Conservation (phyloP, 2,329 filamentous ascomycete species). For the Ophiocordyceps camponoti-rufipedis region DNA sequence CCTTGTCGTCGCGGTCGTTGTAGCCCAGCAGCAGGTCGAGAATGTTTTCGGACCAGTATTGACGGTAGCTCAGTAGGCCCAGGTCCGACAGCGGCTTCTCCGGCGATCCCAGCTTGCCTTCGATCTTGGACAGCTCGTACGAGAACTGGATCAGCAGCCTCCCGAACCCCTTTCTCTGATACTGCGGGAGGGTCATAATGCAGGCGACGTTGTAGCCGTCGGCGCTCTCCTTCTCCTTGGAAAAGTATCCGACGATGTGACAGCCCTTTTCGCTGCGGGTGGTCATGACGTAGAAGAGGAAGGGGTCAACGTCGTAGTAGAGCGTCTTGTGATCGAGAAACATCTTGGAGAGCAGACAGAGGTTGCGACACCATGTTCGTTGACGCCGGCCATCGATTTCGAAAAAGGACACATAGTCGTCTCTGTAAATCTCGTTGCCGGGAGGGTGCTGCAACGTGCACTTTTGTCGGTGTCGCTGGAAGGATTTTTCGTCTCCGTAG, state of each 20-base stretch:
- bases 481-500: conserved; percentile 67
- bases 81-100: conserved; percentile 94
- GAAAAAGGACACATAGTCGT: conserved; percentile 86
- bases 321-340: conserved; percentile 96
- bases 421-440: conserved; percentile 95
- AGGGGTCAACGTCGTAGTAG: conserved; percentile 98
- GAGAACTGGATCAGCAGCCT: conserved; percentile 91
- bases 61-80: conserved; percentile 80
- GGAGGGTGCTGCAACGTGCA: conserved; percentile 85
- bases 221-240: conserved; percentile 92
- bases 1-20: conserved; percentile 48
- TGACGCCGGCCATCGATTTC: conserved; percentile 93
- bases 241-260: conserved; percentile 98
- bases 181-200: conserved; percentile 91
- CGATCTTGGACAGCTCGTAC: conserved; percentile 89
- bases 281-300: conserved; percentile 97
- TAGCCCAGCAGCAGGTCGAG: conserved; percentile 67
- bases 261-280: conserved; percentile 74
- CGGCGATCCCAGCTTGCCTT: conserved; percentile 85
- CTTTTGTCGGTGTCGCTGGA: conserved; percentile 71
- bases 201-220: conserved; percentile 97
- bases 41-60: conserved; percentile 95
- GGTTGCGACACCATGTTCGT: conserved; percentile 88
- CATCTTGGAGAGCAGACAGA: conserved; percentile 87
- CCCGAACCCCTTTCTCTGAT: conserved; percentile 87